Evolutionary conservation across 768 basidiomycete genomes (phyloP), one percentile per base, ranked within the genome.

Genomic region (Leccinum fibrillosum): DNA sequence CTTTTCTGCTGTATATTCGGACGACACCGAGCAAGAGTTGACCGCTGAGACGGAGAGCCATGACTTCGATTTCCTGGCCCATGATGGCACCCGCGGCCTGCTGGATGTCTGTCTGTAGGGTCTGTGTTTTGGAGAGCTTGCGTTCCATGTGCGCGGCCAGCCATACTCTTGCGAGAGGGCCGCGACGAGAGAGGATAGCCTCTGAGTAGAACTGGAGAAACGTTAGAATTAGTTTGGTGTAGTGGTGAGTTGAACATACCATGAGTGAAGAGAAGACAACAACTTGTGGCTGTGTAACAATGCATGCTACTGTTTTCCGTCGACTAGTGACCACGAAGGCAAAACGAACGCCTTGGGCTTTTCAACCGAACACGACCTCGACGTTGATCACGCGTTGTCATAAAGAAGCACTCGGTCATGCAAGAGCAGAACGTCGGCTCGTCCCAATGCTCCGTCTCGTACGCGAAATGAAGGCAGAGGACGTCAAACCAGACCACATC

Each of bases 91-190:
- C 94, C 89, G 96, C 93, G 55, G 92, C 90, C 71, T 98, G 86
- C 63, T 90, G 93, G 54, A 99, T 97, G 74, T 97, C 92, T 1
- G 95, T 95, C 69, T 94, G 91, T 2, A 97, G 77, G 1, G 96
- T 94, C 72, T 96, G 93, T 26, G 89, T 86, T 75, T 98, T 99
- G 65, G 92, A 94, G 67, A 99, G 86, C 78, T 98, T 98, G 68
- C 93, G 86, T 75, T 98, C 94, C 87, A 96, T 94, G 80, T 98
- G 96, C 2, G 97, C 96, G 44, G 96, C 95, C 54, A 99, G 88
- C 97, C 97, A 99, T 79, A 99, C 94, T 77, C 89, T 92, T 35
- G 94, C 96, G 39, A 99, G 80, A 4, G 96, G 92, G 47, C 96
- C 95, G 56, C 93, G 88, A 66, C 94, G 89, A 49, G 93, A 92